Base-by-base conservation (phyloP, 345 rosid genomes). In the Noccaea bulbosa region DNA sequence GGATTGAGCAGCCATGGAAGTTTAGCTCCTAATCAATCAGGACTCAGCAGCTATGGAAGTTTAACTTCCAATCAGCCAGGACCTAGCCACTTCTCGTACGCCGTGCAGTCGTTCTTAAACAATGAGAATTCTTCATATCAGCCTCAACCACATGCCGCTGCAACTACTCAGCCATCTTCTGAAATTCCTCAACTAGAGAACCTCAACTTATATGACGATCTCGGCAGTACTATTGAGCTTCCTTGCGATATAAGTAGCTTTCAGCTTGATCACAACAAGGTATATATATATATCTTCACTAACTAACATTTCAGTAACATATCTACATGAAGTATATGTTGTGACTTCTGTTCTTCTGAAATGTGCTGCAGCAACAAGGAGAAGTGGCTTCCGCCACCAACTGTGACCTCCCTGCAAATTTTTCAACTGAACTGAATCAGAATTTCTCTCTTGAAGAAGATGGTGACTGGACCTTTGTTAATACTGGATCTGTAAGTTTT, bases 151-250 rank as follows among this genome's bases (percentile, higher is more conserved):
- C 65, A 30, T 16, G 39, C 39, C 34, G 30, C 20, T 46, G 37
- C 41, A 50, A 22, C 70, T 44, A 9, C 41, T 20, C 79, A 54
- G 30, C 59, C 53, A 63, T 41, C 49, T 56, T 32, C 33, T 63
- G 79, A 32, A 30, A 24, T 69, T 64, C 60, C 54, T 47, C 48
- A 48, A 39, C 33, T 63, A 14, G 66, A 75, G 6, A 48, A 55
- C 20, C 70, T 68, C 46, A 47, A 34, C 70, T 2, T 63, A 27
- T 48, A n/a, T 5, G 17, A 15, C 24, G 79, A 39, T 41, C 10
- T 69, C 10, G 54, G 16, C 35, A 35, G 8, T 8, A 46, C 11
- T 11, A 40, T 4, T 35, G 73, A 67, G 57, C 56, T 74, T 60
- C 41, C 49, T 61, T 50, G 48, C 4, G 56, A 52, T 8, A 12